Conservation (phyloP, 371 early-diverging fungal genomes). For the Saksenaea oblongispora region DNA sequence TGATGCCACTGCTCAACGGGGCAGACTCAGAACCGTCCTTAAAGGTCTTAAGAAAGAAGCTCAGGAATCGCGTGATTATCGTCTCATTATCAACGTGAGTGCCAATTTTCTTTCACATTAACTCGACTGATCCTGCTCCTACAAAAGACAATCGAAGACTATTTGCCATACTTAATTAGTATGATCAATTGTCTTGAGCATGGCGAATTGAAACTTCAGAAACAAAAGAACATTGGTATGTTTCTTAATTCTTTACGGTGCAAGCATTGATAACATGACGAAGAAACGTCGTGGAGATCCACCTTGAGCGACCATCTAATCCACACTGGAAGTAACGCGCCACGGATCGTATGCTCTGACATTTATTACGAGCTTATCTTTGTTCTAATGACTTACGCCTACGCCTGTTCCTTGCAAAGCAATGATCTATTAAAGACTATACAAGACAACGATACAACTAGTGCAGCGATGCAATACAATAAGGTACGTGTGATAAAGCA, state of each 20-base stretch:
- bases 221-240: slow-evolving; percentile 39
- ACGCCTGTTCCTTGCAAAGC: slow-evolving; percentile 45
- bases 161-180: slow-evolving; percentile 59
- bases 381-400: slow-evolving; percentile 60
- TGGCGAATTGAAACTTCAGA: slow-evolving; percentile 40
- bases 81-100: slow-evolving; percentile 48
- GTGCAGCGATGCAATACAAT: slow-evolving; percentile 23
- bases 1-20: slow-evolving; percentile 66
- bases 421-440: slow-evolving; percentile 27
- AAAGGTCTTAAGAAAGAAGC: slow-evolving; percentile 59
- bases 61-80: slow-evolving; percentile 53
- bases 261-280: not conserved
- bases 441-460: slow-evolving; percentile 9
- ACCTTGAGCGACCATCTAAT: slow-evolving; percentile 55
- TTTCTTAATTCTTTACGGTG: not conserved
- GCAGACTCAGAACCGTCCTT: slow-evolving; percentile 54
- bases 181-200: slow-evolving; percentile 56
- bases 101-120: not conserved
- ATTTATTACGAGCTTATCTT: slow-evolving; percentile 66
- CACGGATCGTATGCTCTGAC: slow-evolving; percentile 52
- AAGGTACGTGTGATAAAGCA: slow-evolving; percentile 17
- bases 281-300: slow-evolving; percentile 69
- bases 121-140: not conserved
- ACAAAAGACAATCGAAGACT: slow-evolving; percentile 64
- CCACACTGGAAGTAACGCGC: slow-evolving; percentile 60